phyloP scores from a whole-genome alignment of 2,329 filamentous ascomycete species.

The Pseudocercospora fijiensis region DNA sequence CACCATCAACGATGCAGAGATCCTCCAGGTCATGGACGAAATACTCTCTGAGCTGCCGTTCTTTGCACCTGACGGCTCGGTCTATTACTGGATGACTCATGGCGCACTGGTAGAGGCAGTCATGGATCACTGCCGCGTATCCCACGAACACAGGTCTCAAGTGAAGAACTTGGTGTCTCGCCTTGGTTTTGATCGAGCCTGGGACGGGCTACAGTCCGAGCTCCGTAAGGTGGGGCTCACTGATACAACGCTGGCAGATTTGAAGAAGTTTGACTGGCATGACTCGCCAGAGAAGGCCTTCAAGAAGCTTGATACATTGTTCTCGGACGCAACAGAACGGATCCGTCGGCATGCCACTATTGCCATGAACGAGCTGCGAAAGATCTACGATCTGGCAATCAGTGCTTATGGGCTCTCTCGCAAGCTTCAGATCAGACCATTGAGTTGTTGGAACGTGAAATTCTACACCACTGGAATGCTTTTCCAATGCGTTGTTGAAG shows the following conservation, averaged over 20 bases:
- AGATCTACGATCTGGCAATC: slow-evolving; percentile 68
- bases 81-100: slow-evolving; percentile 91
- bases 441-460: slow-evolving; percentile 85
- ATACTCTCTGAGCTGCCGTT: slow-evolving; percentile 68
- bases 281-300: slow-evolving; percentile 73
- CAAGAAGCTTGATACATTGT: slow-evolving; percentile 57
- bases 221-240: slow-evolving; percentile 81
- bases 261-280: slow-evolving; percentile 87
- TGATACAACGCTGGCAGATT: slow-evolving; percentile 84
- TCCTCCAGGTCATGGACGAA: slow-evolving; percentile 91
- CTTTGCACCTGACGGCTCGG: slow-evolving; percentile 53
- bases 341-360: slow-evolving; percentile 34
- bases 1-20: slow-evolving; percentile 86
- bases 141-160: slow-evolving; percentile 62
- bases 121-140: slow-evolving; percentile 86
- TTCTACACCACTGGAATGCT: slow-evolving; percentile 85
- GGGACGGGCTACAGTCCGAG: slow-evolving; percentile 79
- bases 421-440: slow-evolving; percentile 79
- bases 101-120: slow-evolving; percentile 80
- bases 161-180: slow-evolving; percentile 84
- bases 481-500: slow-evolving; percentile 88
- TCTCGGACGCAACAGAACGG: slow-evolving; percentile 49
- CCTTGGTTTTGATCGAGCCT: slow-evolving; percentile 73
- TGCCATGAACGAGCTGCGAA: slow-evolving; percentile 67
- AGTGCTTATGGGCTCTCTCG: slow-evolving; percentile 71